phyloP scores from a whole-genome alignment of 1,284 basidiomycete species.

The Moniliella sp. region DNA sequence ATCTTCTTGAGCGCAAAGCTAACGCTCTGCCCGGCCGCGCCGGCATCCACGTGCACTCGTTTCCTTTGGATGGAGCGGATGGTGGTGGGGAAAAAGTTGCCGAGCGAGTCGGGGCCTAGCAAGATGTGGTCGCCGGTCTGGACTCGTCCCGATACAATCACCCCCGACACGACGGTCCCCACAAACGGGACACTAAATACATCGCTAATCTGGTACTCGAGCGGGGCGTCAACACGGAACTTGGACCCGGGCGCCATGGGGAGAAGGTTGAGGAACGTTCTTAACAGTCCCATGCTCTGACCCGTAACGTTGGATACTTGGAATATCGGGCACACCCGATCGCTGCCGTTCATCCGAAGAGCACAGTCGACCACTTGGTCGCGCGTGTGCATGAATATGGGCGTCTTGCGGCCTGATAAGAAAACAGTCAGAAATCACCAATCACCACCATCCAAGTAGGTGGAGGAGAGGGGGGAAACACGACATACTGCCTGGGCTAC shows the following conservation, averaged over 20 bases:
- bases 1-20: constrained; percentile 79
- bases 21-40: constrained; percentile 84
- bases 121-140: constrained; percentile 47
- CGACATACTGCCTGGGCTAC: constrained; percentile 81
- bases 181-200: constrained; percentile 58
- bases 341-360: constrained; percentile 9
- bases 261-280: constrained; percentile 34
- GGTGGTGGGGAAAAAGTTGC: constrained; percentile 58
- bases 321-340: constrained; percentile 68
- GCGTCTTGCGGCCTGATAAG: constrained; percentile 17
- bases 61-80: constrained; percentile 88
- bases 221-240: constrained; percentile 44
- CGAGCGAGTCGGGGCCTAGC: constrained; percentile 77
- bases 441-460: constrained; percentile 1
- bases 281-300: constrained; percentile 51
- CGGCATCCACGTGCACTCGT: constrained; percentile 57
- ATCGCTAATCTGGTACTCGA: constrained; percentile 47
- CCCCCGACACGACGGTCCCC: constrained; percentile 81
- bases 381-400: constrained; percentile 16
- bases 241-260: constrained; percentile 20
- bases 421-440: neutral
- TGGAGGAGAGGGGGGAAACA: too few relatives aligned
- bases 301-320: constrained; percentile 86
- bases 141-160: constrained; percentile 40
- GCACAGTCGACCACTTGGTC: constrained; percentile 18